Base-by-base conservation (phyloP, 2,329 filamentous ascomycete genomes). In the Sphaerulina populicola region DNA sequence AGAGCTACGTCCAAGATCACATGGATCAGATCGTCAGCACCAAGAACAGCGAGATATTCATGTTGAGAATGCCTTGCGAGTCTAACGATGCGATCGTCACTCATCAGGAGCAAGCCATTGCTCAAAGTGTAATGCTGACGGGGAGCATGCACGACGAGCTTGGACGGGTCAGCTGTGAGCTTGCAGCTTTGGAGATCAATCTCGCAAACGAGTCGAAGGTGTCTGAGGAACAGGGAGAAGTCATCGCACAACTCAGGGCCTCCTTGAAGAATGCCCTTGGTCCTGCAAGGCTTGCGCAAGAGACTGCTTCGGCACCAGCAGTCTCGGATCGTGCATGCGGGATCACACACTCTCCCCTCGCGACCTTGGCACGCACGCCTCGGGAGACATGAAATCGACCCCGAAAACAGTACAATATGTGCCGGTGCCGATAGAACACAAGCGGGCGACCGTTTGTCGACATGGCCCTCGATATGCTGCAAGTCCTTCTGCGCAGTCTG, bases 31-130 rank as follows among this genome's bases (percentile, higher is more conserved):
- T 55, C 6, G 23, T 55, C 12, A 38, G 42, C 4, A 31, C 21
- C 15, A 57, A 53, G 41, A 57, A 59, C 7, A 42, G 55, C 6
- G 57, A 61, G 45, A 47, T 62, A 42, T 30, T 31, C 14, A 37
- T 50, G 15, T 36, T 62, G 37, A 53, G 57, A 11, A 56, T 54
- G 8, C 58, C 63, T 21, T 62, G 56, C 43, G 60, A 62, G 41
- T 50, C 60, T 15, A 63, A 63, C 38, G 55, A 62, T 43, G 56
- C 46, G 8, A 40, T 65, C 15, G 44, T 57, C 7, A 31, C 49
- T n/a, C 51, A 58, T 40, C 62, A 64, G 49, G 57, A 62, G 33
- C 41, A 58, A 21, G 57, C 63, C 43, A 63, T 65, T 36, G 51
- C 50, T 29, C 29, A 59, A 12, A 58, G 60, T 31, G 58, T 56